Percentiles rank a stretch among this genome's conserved stretches.
These are phyloP conservation scores for Aspergillus novofumigatus DNA, from an alignment of 2,329 filamentous ascomycete genomes.

Conservation along the genomic window DNA sequence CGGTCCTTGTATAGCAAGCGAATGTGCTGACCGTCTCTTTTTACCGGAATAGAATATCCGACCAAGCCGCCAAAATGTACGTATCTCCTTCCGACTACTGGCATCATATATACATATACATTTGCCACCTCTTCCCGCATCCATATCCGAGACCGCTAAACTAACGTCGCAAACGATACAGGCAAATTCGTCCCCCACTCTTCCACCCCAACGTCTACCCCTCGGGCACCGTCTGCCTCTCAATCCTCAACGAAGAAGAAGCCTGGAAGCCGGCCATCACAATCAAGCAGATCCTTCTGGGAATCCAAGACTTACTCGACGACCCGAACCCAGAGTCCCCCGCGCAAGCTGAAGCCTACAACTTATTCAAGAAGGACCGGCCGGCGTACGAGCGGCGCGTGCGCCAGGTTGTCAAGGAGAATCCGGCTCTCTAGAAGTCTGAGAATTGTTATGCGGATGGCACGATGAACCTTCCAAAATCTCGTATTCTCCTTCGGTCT, in stretches of 20 bases:
- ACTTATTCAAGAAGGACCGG: conserved; percentile 88
- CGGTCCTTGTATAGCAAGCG: neutral
- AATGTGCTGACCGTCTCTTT: conserved; percentile 4
- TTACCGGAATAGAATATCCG: conserved; percentile 69
- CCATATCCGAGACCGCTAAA: neutral
- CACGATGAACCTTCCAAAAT: neutral
- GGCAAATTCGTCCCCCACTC: conserved; percentile 92
- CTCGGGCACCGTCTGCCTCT: conserved; percentile 93
- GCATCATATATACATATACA: neutral
- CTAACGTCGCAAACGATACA: conserved; percentile 34
- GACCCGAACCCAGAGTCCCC: conserved; percentile 97
- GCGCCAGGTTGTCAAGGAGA: conserved; percentile 80
- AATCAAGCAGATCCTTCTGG: conserved; percentile 93
- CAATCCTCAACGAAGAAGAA: conserved; percentile 96
- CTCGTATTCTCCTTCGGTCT: neutral
- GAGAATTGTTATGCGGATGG: conserved; percentile 1
- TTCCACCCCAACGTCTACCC: conserved; percentile 99
- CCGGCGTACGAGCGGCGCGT: conserved; percentile 85
- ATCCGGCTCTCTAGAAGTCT: conserved; percentile 63
- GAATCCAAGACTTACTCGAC: conserved; percentile 91
- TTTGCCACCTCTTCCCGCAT: neutral
- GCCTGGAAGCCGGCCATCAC: conserved; percentile 98
- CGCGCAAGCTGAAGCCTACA: conserved; percentile 95
- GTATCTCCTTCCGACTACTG: conserved; percentile 30
- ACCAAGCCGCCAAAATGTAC: conserved; percentile 98